Percentiles rank a stretch among this genome's conserved stretches.
Evolutionary conservation across 2,329 filamentous ascomycete species (phyloP).

Genomic region (Xylaria sp.): DNA sequence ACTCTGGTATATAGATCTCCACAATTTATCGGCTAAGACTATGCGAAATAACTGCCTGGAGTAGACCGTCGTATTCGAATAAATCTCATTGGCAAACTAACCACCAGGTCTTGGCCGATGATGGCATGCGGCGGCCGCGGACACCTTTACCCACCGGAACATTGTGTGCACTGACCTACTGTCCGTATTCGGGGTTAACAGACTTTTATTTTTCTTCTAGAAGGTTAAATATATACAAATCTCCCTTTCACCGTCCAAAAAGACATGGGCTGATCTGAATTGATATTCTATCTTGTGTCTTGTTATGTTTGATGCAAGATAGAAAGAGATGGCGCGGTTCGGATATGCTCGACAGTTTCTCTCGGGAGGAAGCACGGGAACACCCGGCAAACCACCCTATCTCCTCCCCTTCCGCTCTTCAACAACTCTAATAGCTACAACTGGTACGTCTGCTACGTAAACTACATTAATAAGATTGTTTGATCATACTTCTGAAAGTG

Average conservation of each 20-base stretch:
- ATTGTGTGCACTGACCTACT: constrained; percentile 51
- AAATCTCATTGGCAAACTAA: not conserved
- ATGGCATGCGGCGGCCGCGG: constrained; percentile 23
- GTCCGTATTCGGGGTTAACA: not conserved
- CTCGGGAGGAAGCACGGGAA: constrained; percentile 43
- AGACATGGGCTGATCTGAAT: not conserved
- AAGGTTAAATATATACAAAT: not conserved
- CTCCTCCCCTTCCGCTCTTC: constrained; percentile 55
- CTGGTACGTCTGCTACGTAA: constrained; percentile 42
- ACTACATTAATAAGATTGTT: not conserved
- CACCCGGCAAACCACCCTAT: constrained; percentile 48
- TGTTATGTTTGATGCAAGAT: constrained; percentile 2
- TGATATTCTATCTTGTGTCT: not conserved
- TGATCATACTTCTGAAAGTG: not conserved
- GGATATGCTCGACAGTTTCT: constrained; percentile 43
- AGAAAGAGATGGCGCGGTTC: constrained; percentile 31
- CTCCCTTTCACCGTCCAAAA: not conserved
- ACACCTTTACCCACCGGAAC: constrained; percentile 45
- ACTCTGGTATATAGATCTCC: not conserved
- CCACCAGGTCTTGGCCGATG: constrained; percentile 13
- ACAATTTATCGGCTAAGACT: not conserved
- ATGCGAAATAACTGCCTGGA: not conserved
- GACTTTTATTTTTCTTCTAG: not conserved
- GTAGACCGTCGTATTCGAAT: not conserved
- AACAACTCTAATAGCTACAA: constrained; percentile 51